phyloP scores from a whole-genome alignment of 345 rosid genomes.

The Eucalyptus melliodora region DNA sequence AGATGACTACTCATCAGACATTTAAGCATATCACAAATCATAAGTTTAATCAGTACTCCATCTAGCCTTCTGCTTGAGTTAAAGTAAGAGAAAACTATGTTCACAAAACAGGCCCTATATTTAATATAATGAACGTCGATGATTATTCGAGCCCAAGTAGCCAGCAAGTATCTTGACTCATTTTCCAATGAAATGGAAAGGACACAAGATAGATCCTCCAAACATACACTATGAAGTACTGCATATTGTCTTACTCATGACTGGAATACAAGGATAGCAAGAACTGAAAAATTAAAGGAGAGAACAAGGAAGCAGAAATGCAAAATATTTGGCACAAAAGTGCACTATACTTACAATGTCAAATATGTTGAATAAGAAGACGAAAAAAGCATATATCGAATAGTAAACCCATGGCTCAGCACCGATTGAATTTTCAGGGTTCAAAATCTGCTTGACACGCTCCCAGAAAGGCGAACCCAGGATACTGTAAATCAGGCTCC shows the following conservation, averaged over 20 bases:
- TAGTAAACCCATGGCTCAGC: conserved; percentile 93
- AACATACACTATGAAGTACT: neutral
- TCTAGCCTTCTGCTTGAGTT: neutral
- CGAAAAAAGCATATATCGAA: conserved; percentile 77
- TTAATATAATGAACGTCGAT: neutral
- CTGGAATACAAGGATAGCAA: neutral
- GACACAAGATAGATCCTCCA: neutral
- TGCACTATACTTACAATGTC: conserved; percentile 68
- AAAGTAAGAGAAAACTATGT: neutral
- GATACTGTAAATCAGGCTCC: conserved; percentile 35
- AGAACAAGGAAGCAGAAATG: neutral
- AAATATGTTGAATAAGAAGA: conserved; percentile 85
- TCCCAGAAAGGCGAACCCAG: conserved; percentile 72
- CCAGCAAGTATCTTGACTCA: neutral
- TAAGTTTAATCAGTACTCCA: neutral
- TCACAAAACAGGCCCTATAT: neutral
- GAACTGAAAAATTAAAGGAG: neutral
- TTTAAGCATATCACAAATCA: neutral
- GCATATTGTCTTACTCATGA: neutral
- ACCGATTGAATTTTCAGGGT: conserved; percentile 77
- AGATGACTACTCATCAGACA: neutral
- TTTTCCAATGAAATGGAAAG: neutral
- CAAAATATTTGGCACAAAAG: neutral
- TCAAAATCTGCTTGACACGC: conserved; percentile 69
- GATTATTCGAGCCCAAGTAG: neutral